A percentile compares a stretch with the other conserved stretches of the same genome.
These are phyloP conservation scores for Chalciporus chontae DNA, from an alignment of 768 basidiomycete genomes.

Conservation along the genomic window DNA sequence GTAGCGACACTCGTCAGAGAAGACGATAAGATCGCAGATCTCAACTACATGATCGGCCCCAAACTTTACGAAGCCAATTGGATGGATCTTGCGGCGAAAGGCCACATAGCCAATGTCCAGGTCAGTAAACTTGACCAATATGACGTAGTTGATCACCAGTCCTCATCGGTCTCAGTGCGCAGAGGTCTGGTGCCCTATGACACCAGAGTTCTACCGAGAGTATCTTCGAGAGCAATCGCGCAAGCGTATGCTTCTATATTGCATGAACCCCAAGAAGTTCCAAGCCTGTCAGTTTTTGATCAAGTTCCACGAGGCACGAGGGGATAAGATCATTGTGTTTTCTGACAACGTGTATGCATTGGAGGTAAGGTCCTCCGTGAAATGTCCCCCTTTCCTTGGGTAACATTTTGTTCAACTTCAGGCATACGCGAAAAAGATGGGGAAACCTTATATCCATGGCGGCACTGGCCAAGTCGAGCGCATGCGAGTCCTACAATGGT, in stretches of 20 bases:
- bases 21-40: slow-evolving; percentile 97
- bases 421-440: slow-evolving; percentile 92
- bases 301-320: slow-evolving; percentile 95
- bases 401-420: slow-evolving; percentile 24
- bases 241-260: slow-evolving; percentile 94
- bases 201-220: slow-evolving; percentile 97
- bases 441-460: slow-evolving; percentile 95
- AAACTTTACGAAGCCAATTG: slow-evolving; percentile 99
- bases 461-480: slow-evolving; percentile 93
- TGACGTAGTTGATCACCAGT: neutral
- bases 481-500: slow-evolving; percentile 91
- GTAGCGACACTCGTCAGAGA: slow-evolving; percentile 96
- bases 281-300: slow-evolving; percentile 99
- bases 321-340: slow-evolving; percentile 99
- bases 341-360: slow-evolving; percentile 97
- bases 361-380: slow-evolving; percentile 56
- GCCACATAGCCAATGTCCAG: slow-evolving; percentile 99
- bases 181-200: slow-evolving; percentile 99
- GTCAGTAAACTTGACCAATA: slow-evolving; percentile 39
- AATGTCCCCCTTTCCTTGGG: neutral
- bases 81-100: slow-evolving; percentile 99
- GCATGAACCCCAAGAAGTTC: slow-evolving; percentile 99
- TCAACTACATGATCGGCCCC: slow-evolving; percentile 99
- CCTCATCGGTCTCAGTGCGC: slow-evolving; percentile 64
- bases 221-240: slow-evolving; percentile 91